phyloP scores from a whole-genome alignment of 257 asterid species.

The Solanum acaule region DNA sequence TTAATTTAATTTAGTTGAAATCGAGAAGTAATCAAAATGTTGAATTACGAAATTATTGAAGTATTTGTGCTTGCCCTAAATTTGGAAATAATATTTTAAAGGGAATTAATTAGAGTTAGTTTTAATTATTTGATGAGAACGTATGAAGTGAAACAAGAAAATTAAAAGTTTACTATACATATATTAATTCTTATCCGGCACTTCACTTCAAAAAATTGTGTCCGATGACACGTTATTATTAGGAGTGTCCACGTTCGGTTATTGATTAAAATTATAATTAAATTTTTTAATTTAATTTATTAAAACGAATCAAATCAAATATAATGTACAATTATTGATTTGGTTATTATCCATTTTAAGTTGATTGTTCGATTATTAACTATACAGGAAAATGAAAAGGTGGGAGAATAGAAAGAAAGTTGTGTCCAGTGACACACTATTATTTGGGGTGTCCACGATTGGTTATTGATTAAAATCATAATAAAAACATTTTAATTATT shows the following conservation, averaged over 20 bases:
- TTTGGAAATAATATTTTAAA: conserved; percentile 6
- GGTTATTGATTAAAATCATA: no score
- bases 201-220: conserved; percentile 29
- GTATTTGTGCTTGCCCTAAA: conserved; percentile 35
- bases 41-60: conserved; percentile 35
- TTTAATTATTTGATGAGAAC: conserved; percentile 26
- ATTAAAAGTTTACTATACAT: conserved; percentile 6
- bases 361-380: background rate
- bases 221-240: conserved; percentile 31
- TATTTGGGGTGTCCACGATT: no score
- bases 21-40: conserved; percentile 38
- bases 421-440: no score
- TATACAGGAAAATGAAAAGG: no score
- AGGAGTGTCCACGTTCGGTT: background rate
- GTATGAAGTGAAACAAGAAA: conserved; percentile 21
- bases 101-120: conserved; percentile 25
- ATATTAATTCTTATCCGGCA: conserved; percentile 32
- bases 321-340: no score
- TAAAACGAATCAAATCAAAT: no score
- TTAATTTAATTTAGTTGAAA: conserved; percentile 16
- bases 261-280: background rate
- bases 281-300: no score
- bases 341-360: no score
- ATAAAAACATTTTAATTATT: no score
- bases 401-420: no score